A percentile compares a stretch with the other conserved stretches of the same genome.
These are phyloP conservation scores for Colletotrichum musae DNA, from an alignment of 2,329 filamentous ascomycete genomes.

Conservation along the genomic window DNA sequence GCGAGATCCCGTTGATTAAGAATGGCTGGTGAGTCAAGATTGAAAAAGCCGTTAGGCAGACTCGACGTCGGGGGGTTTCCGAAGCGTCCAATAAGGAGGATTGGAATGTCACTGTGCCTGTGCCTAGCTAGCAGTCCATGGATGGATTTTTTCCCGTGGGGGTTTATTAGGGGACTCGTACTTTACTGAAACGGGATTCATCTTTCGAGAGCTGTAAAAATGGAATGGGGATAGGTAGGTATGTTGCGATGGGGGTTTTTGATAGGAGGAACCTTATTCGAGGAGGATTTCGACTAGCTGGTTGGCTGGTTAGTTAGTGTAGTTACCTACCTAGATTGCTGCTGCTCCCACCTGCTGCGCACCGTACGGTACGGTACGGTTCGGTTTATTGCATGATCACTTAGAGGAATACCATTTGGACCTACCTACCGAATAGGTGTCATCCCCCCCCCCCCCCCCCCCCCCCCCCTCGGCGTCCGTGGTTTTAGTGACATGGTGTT, in stretches of 20 bases:
- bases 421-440: not conserved
- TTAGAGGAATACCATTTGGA: too few relatives aligned
- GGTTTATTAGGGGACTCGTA: not conserved
- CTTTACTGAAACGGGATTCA: slow-evolving; percentile 27
- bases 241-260: too few relatives aligned
- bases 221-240: slow-evolving; percentile 10
- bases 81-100: not conserved
- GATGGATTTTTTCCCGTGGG: not conserved
- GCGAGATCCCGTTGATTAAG: slow-evolving; percentile 15
- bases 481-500: not conserved
- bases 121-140: not conserved
- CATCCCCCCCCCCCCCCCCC: not conserved
- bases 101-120: not conserved
- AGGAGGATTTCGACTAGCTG: too few relatives aligned
- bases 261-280: too few relatives aligned
- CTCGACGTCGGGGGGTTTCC: not conserved
- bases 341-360: too few relatives aligned
- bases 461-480: not conserved
- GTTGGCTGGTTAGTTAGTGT: too few relatives aligned
- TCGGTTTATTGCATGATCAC: too few relatives aligned
- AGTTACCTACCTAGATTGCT: too few relatives aligned
- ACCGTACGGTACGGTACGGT: too few relatives aligned
- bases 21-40: slow-evolving; percentile 20
- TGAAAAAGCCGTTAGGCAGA: slow-evolving; percentile 28
- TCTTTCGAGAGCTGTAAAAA: slow-evolving; percentile 27